Evolutionary conservation across 208 protist species (phyloP), one percentile per base, ranked within the genome.

Genomic region (Leishmania amazonensis): DNA sequence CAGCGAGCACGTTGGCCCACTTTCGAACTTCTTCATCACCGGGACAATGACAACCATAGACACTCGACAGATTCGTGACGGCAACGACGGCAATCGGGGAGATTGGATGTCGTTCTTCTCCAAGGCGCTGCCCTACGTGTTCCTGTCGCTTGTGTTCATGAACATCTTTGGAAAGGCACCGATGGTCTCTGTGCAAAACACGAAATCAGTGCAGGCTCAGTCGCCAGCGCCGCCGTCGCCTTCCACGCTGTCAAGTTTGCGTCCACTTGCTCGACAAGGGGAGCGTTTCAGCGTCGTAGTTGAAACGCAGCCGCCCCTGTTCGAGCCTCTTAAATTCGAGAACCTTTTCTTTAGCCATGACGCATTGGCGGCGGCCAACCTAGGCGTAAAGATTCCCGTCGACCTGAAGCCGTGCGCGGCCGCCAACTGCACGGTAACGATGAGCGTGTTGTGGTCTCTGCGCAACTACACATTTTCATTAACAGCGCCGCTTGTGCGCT

Each of bases 361-460:
- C 11, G 84, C 68, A 24, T 71, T 87, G 24, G 57, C 45, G 24
- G 70, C 70, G 24, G 58, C 73, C 0, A 53, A 77, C 9, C 19
- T 85, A 35, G 83, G 83, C 42, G 79, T 70, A n/a, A 85, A 78
- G 17, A n/a, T 83, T 51, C 80, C 68, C 9, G 75, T 90, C 13
- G 57, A 86, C 51, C 81, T 90, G 7, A 45, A 60, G 58, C 70
- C 54, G 1, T 90, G 87, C 65, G 80, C 79, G 24, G 67, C 70
- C 6, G 53, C 42, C 21, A 87, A 87, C 67, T 90, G 87, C 58
- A 83, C 70, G 17, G 51, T 81, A 5, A 75, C 83, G 15, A 11
- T 90, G 74, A 84, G 47, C 45, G 78, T 87, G 1, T 72, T 51
- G 21, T 90, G 87, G 87, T 83, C 75, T 17, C 47, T 87, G 45